Percentiles rank a stretch among this genome's conserved stretches.
Conservation (phyloP, 208 protist genomes). For the Entamoeba invadens region DNA sequence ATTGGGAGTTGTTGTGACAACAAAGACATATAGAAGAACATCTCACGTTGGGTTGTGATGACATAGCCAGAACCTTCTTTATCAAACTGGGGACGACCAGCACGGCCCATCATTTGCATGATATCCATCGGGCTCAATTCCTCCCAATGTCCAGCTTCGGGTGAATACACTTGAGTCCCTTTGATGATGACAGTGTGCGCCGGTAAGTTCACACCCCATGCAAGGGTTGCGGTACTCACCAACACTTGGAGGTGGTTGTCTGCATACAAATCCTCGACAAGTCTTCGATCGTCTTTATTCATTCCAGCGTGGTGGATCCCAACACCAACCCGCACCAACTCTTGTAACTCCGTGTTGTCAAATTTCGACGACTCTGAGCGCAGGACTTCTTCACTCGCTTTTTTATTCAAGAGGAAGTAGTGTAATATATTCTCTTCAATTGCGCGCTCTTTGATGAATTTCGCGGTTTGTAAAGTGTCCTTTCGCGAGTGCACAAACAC, state of each 20-base stretch:
- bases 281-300: conserved; percentile 57
- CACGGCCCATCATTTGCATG: conserved; percentile 56
- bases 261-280: conserved; percentile 90
- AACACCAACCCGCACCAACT: conserved; percentile 79
- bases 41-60: conserved; percentile 72
- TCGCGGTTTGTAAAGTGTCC: neutral
- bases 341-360: conserved; percentile 52
- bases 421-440: conserved; percentile 29
- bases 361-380: conserved; percentile 40
- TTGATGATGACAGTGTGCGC: conserved; percentile 99
- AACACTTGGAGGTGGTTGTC: conserved; percentile 68
- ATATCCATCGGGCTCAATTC: conserved; percentile 82
- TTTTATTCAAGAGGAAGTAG: conserved; percentile 62
- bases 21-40: conserved; percentile 85
- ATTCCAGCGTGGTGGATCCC: conserved; percentile 94
- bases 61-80: conserved; percentile 50
- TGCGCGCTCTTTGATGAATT: neutral
- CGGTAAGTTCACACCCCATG: conserved; percentile 99
- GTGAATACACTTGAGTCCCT: conserved; percentile 94
- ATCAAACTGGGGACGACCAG: conserved; percentile 39
- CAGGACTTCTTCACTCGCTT: conserved; percentile 59
- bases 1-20: conserved; percentile 94
- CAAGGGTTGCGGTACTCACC: conserved; percentile 94
- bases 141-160: conserved; percentile 71
- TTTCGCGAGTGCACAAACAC: conserved; percentile 16